These are phyloP conservation scores for Penicillium macrosclerotiorum DNA, from an alignment of 495 filamentous ascomycete species.

Conservation along the genomic window DNA sequence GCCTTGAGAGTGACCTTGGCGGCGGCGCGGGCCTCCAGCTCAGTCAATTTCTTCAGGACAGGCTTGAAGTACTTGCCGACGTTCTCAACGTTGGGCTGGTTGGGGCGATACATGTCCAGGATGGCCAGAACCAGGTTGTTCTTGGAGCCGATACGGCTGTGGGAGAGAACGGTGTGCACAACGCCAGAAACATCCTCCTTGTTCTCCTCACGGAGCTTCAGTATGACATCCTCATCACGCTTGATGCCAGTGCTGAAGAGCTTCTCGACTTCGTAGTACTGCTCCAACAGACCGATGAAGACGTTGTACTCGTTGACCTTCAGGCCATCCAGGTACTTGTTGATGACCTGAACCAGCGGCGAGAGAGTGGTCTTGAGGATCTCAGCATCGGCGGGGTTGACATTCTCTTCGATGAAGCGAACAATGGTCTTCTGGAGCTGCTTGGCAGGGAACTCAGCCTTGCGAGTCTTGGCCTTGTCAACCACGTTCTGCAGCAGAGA, in stretches of 20 bases:
- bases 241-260: slow-evolving; percentile 80
- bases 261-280: slow-evolving; percentile 80
- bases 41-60: slow-evolving; percentile 79
- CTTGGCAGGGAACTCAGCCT: slow-evolving; percentile 89
- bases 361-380: slow-evolving; percentile 69
- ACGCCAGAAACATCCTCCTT: slow-evolving; percentile 84
- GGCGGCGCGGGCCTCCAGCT: slow-evolving; percentile 84
- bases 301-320: slow-evolving; percentile 87
- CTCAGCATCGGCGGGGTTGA: slow-evolving; percentile 64
- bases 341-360: slow-evolving; percentile 79
- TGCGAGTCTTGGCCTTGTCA: slow-evolving; percentile 72
- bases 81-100: slow-evolving; percentile 85
- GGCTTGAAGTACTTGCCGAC: slow-evolving; percentile 85
- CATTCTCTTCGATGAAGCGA: slow-evolving; percentile 87
- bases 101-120: slow-evolving; percentile 89
- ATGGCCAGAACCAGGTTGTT: slow-evolving; percentile 92
- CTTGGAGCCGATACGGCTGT: slow-evolving; percentile 88
- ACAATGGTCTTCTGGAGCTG: slow-evolving; percentile 76
- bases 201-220: slow-evolving; percentile 92
- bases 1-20: slow-evolving; percentile 97
- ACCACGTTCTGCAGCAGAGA: slow-evolving; percentile 75
- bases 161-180: slow-evolving; percentile 85
- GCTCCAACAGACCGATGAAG: slow-evolving; percentile 71
- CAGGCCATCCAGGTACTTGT: slow-evolving; percentile 80
- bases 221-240: slow-evolving; percentile 91